Conservation (phyloP, 208 protist species). For the Leishmania turanica region DNA sequence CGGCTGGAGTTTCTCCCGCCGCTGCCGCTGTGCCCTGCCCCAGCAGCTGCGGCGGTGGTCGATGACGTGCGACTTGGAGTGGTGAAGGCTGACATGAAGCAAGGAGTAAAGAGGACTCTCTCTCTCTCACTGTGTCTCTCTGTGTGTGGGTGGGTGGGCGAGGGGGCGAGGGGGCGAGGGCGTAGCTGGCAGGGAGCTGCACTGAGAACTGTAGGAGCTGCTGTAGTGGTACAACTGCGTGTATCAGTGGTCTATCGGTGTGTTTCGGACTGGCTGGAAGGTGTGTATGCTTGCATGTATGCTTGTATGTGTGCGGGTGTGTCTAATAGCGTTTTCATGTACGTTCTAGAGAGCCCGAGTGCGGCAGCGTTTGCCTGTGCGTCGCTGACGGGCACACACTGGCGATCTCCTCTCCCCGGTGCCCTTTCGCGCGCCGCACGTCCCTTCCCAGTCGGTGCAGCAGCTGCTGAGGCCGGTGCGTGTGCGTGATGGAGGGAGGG, state of each 20-base stretch:
- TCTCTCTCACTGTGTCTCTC: neutral
- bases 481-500: neutral
- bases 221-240: neutral
- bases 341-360: neutral
- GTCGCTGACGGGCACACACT: neutral
- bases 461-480: neutral
- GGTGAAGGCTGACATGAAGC: slow-evolving; percentile 33
- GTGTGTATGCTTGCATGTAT: neutral
- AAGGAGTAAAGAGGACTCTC: too few relatives aligned
- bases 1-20: slow-evolving; percentile 36
- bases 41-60: neutral
- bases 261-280: neutral
- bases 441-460: neutral
- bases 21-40: slow-evolving; percentile 6
- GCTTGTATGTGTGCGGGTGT: neutral
- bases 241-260: neutral
- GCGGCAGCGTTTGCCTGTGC: neutral
- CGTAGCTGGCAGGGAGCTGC: neutral
- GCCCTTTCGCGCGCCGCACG: neutral
- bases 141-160: neutral
- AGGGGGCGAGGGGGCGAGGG: neutral
- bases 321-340: neutral
- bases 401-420: neutral
- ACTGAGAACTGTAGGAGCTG: neutral
- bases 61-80: slow-evolving; percentile 27